Conservation (phyloP, 768 basidiomycete genomes). For the Boletellus emodensis region DNA sequence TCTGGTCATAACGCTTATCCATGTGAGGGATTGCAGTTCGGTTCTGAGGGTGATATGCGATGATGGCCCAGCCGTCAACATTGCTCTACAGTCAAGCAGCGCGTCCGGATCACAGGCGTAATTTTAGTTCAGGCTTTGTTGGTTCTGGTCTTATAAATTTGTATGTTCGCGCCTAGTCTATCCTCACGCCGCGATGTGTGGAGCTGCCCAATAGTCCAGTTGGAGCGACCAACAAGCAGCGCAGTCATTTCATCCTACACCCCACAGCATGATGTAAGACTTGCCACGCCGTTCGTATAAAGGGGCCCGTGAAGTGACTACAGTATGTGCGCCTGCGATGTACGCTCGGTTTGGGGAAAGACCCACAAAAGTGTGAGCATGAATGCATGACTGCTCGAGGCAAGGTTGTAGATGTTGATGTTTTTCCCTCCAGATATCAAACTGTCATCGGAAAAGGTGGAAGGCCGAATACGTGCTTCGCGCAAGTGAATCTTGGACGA, state of each 20-base stretch:
- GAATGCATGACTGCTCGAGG: conserved; percentile 15
- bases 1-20: too few relatives aligned
- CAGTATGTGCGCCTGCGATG: too few relatives aligned
- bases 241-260: neutral
- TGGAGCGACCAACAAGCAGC: too few relatives aligned
- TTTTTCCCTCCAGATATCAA: conserved; percentile 63
- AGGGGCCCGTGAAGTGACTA: too few relatives aligned
- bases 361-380: conserved; percentile 52
- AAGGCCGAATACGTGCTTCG: conserved; percentile 61
- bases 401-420: conserved; percentile 8
- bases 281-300: conserved; percentile 7
- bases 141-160: too few relatives aligned
- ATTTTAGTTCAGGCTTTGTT: neutral
- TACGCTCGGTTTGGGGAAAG: conserved; percentile 23
- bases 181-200: neutral
- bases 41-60: conserved; percentile 65
- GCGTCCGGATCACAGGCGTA: neutral
- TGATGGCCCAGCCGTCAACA: conserved; percentile 47
- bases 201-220: neutral
- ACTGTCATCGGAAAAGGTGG: conserved; percentile 68
- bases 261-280: conserved; percentile 3
- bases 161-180: too few relatives aligned
- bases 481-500: conserved; percentile 34
- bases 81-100: conserved; percentile 8
- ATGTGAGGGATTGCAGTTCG: conserved; percentile 41